phyloP scores from a whole-genome alignment of 352 stramenopile genomes.

The Pythium guiyangense region DNA sequence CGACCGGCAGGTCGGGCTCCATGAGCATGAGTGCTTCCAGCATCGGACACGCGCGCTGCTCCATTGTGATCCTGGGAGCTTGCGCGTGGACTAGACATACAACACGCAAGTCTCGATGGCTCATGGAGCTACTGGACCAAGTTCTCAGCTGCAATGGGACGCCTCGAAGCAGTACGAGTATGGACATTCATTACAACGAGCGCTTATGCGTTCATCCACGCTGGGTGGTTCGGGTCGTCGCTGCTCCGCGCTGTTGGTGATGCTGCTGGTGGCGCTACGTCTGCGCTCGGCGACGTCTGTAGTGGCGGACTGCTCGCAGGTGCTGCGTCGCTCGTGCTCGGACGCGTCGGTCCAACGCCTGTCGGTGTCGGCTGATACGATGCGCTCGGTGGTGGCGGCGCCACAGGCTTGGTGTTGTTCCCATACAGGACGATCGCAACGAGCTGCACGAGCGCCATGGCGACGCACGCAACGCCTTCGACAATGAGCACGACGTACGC shows the following conservation, averaged over 20 bases:
- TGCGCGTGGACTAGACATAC: no score
- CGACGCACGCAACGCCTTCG: slow-evolving; percentile 50
- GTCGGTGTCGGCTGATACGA: slow-evolving; percentile 3
- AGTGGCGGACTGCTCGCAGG: no score
- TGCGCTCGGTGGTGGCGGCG: background rate
- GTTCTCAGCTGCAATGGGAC: no score
- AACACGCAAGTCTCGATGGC: no score
- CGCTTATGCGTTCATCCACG: slow-evolving; percentile 17
- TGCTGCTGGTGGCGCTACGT: background rate
- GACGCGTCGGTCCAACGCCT: background rate
- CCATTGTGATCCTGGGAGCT: no score
- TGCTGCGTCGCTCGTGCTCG: background rate
- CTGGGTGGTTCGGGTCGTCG: slow-evolving; percentile 6
- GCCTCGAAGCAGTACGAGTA: no score
- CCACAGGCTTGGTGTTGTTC: slow-evolving; percentile 37
- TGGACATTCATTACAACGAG: background rate
- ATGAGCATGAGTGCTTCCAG: no score
- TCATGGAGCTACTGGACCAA: no score
- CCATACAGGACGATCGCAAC: slow-evolving; percentile 41
- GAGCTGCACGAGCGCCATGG: slow-evolving; percentile 32
- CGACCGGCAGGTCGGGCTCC: no score
- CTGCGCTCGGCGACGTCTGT: background rate
- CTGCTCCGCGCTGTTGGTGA: background rate
- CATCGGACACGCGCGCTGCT: no score
- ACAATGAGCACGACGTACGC: slow-evolving; percentile 48